Conservation (phyloP, 1,284 basidiomycete species). For the Schizopora paradoxa region DNA sequence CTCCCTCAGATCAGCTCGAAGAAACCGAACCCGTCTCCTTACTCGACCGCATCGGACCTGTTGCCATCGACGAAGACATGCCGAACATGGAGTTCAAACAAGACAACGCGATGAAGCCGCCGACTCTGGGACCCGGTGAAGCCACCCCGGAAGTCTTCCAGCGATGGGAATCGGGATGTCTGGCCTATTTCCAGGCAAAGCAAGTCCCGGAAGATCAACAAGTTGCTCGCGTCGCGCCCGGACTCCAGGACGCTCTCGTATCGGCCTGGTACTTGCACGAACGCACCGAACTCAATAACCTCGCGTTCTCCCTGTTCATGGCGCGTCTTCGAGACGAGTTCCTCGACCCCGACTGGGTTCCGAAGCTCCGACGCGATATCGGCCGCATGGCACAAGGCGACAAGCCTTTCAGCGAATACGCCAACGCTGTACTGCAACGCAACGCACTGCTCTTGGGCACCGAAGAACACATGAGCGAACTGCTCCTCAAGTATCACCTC, state of each 20-base stretch:
- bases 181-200: background rate
- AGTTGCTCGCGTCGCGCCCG: background rate
- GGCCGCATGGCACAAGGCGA: background rate
- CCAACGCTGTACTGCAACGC: background rate
- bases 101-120: no score
- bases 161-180: no score
- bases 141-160: no score
- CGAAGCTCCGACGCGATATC: background rate
- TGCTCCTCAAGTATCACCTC: background rate
- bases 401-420: background rate
- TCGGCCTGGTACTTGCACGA: background rate
- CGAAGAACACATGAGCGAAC: background rate
- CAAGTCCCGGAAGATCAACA: background rate
- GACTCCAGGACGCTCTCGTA: background rate
- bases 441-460: background rate
- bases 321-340: background rate
- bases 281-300: background rate
- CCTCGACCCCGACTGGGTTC: background rate
- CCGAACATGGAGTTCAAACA: no score
- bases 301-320: background rate
- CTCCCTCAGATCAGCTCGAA: no score
- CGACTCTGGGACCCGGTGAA: no score
- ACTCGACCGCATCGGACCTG: no score
- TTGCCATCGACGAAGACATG: no score
- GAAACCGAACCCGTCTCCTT: no score